These are phyloP conservation scores for Cladorrhinum sp. DNA, from an alignment of 2,329 filamentous ascomycete species.

Conservation along the genomic window DNA sequence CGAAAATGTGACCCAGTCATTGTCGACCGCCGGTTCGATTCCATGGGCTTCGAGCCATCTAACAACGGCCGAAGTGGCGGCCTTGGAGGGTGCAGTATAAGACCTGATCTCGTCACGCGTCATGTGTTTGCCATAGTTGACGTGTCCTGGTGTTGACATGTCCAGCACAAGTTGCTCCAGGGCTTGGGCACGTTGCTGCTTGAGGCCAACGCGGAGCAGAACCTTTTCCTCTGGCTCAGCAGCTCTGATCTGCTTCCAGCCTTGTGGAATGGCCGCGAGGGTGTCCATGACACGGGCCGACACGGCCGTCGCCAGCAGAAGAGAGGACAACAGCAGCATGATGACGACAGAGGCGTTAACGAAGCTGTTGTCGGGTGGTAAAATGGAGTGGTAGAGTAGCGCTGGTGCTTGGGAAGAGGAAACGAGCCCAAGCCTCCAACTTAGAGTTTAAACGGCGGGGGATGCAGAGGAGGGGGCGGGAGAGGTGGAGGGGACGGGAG, in stretches of 20 bases:
- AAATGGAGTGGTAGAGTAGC: neutral
- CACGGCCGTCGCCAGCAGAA: constrained; percentile 28
- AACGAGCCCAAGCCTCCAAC: neutral
- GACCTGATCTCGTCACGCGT: constrained; percentile 57
- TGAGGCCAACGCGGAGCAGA: constrained; percentile 47
- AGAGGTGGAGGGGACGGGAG: too few species aligned
- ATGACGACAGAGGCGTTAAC: neutral
- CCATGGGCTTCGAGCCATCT: constrained; percentile 54
- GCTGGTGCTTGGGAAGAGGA: neutral
- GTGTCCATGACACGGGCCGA: constrained; percentile 38
- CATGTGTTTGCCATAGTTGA: constrained; percentile 60
- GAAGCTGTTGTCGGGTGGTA: neutral
- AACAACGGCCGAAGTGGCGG: constrained; percentile 48
- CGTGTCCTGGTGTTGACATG: constrained; percentile 58
- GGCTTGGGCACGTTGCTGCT: constrained; percentile 44
- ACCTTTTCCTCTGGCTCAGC: constrained; percentile 40
- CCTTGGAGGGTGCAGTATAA: constrained; percentile 49
- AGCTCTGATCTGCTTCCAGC: constrained; percentile 37
- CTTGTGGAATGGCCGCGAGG: constrained; percentile 35
- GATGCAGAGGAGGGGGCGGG: neutral
- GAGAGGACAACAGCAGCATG: constrained; percentile 14
- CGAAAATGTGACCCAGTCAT: constrained; percentile 62
- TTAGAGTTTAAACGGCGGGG: neutral
- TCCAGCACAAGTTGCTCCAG: constrained; percentile 60
- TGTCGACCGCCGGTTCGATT: constrained; percentile 45